Conservation (phyloP, 208 protist species). For the Phytomonas serpens region DNA sequence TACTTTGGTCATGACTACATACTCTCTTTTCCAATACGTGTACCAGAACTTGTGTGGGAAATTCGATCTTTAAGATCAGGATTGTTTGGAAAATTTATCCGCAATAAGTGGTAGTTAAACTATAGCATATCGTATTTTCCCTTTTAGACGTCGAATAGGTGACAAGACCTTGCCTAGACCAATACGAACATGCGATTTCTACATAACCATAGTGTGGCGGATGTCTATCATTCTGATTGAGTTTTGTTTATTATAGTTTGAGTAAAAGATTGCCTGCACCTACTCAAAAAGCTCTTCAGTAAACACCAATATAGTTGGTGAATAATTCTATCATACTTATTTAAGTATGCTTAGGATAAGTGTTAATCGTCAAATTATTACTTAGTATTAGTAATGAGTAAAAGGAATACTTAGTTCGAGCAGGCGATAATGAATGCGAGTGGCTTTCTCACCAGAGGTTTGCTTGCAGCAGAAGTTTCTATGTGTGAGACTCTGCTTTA, state of each 20-base stretch:
- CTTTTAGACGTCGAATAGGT: neutral
- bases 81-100: neutral
- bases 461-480: neutral
- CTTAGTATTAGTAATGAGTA: neutral
- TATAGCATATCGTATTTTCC: neutral
- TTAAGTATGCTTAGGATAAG: neutral
- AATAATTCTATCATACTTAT: slow-evolving; percentile 7
- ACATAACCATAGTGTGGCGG: neutral
- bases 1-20: neutral
- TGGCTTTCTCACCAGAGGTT: neutral
- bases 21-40: neutral
- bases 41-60: neutral
- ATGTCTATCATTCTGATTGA: neutral
- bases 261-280: neutral
- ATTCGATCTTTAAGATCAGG: neutral
- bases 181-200: neutral
- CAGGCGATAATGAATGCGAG: neutral
- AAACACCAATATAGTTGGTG: neutral
- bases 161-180: neutral
- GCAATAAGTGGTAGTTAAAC: neutral
- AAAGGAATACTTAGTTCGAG: neutral
- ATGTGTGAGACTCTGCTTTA: neutral
- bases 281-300: neutral
- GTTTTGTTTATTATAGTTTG: neutral
- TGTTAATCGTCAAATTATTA: neutral